Conservation (phyloP, 805 yeast genomes). For the Wickerhamiella sergipiensis region DNA sequence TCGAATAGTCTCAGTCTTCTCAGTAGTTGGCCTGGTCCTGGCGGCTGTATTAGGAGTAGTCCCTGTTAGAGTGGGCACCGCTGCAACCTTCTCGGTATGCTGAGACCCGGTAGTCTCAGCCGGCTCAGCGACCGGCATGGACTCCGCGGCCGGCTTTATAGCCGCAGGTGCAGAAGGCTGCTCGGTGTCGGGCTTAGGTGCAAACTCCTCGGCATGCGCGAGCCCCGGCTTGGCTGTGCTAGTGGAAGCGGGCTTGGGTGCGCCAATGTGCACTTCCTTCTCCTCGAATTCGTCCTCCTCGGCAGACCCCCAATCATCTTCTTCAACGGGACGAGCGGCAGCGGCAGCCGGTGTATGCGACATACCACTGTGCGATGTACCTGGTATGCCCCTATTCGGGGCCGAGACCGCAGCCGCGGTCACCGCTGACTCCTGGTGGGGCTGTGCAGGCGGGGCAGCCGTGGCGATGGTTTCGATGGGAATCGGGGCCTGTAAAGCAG, state of each 20-base stretch:
- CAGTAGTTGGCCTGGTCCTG: too few relatives aligned
- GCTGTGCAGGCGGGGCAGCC: not conserved
- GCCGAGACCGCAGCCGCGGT: not conserved
- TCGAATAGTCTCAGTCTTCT: too few relatives aligned
- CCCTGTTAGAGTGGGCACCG: too few relatives aligned
- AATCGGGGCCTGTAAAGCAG: not conserved
- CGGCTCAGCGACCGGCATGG: too few relatives aligned
- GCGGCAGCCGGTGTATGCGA: not conserved
- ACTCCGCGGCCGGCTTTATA: not conserved
- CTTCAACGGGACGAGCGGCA: constrained; percentile 4
- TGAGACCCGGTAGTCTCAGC: too few relatives aligned
- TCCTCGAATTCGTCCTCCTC: constrained; percentile 14
- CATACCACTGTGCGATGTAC: not conserved
- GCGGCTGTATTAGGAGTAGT: too few relatives aligned
- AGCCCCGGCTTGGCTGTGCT: not conserved
- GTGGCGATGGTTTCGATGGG: not conserved
- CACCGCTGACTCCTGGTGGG: not conserved
- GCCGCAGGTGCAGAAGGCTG: not conserved
- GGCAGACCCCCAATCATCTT: constrained; percentile 17
- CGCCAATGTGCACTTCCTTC: constrained; percentile 11
- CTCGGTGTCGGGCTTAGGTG: not conserved
- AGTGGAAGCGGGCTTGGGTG: constrained; percentile 5
- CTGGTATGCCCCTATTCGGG: not conserved
- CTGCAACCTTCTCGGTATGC: too few relatives aligned
- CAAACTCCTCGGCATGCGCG: not conserved